Percentiles rank a stretch among this genome's conserved stretches.
Evolutionary conservation across 73 alveolate species (phyloP).

Genomic region (Paramecium bursaria): DNA sequence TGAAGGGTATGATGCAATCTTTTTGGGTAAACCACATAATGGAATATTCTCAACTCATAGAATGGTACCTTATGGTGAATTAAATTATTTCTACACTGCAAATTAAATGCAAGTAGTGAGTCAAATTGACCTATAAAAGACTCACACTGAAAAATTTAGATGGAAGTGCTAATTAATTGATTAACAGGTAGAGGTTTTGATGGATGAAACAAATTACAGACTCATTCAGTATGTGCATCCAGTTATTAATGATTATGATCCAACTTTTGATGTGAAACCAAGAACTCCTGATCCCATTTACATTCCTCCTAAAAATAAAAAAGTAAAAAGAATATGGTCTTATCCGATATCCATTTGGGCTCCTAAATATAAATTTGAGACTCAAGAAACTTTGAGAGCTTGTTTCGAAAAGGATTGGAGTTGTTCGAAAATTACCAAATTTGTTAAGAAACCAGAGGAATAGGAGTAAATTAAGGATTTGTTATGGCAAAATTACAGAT

Average conservation of each 20-base stretch:
- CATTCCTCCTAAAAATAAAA: constrained; percentile 59
- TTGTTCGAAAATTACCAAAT: constrained; percentile 49
- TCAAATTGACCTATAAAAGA: constrained; percentile 24
- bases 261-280: constrained; percentile 47
- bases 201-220: constrained; percentile 51
- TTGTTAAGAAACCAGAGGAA: constrained; percentile 64
- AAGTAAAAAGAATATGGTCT: constrained; percentile 59
- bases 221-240: neutral
- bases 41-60: constrained; percentile 31
- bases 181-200: constrained; percentile 18
- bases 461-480: constrained; percentile 60
- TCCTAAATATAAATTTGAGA: constrained; percentile 62
- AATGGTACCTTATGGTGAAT: constrained; percentile 66
- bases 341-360: constrained; percentile 67
- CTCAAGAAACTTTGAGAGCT: constrained; percentile 38
- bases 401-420: constrained; percentile 70
- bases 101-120: constrained; percentile 25
- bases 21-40: constrained; percentile 54
- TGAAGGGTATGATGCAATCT: constrained; percentile 63
- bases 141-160: constrained; percentile 38
- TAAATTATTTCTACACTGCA: constrained; percentile 59
- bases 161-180: constrained; percentile 14
- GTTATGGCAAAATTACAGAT: constrained; percentile 46
- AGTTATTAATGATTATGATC: constrained; percentile 59
- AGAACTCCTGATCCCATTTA: constrained; percentile 65